A percentile compares a stretch with the other conserved stretches of the same genome.
phyloP scores from a whole-genome alignment of 805 yeast species.

The Barnettozyma sp. region DNA sequence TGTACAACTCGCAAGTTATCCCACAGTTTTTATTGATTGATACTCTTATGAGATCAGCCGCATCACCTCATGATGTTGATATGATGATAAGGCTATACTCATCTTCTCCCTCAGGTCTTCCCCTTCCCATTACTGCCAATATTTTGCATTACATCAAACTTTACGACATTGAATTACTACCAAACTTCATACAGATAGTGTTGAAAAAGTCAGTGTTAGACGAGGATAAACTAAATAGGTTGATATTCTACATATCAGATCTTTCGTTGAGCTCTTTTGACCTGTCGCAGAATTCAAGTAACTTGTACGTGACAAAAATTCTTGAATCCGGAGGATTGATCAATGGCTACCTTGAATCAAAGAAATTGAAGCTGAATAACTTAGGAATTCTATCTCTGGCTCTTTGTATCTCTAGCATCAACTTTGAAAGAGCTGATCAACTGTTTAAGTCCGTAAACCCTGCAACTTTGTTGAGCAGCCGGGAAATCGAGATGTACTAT shows the following conservation, averaged over 20 bases:
- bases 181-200: constrained; percentile 2
- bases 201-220: constrained; percentile 4
- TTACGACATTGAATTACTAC: constrained; percentile 8
- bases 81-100: constrained; percentile 9
- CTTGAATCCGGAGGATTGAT: constrained; percentile 2
- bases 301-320: background rate
- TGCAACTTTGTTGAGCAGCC: background rate
- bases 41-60: constrained; percentile 30
- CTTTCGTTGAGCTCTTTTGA: constrained; percentile 4
- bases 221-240: constrained; percentile 6
- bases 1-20: constrained; percentile 26
- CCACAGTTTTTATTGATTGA: constrained; percentile 37
- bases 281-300: constrained; percentile 3
- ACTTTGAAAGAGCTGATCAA: constrained; percentile 2
- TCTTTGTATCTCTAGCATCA: background rate
- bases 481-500: constrained; percentile 3
- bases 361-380: background rate
- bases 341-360: background rate
- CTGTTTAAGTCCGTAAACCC: constrained; percentile 2
- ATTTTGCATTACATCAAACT: constrained; percentile 15
- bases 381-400: constrained; percentile 4
- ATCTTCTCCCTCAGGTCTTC: too few species aligned
- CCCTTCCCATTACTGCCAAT: constrained; percentile 2
- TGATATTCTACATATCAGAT: constrained; percentile 10
- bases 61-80: constrained; percentile 14